phyloP scores from a whole-genome alignment of 495 filamentous ascomycete species.

The Friedmanniomyces simplex region DNA sequence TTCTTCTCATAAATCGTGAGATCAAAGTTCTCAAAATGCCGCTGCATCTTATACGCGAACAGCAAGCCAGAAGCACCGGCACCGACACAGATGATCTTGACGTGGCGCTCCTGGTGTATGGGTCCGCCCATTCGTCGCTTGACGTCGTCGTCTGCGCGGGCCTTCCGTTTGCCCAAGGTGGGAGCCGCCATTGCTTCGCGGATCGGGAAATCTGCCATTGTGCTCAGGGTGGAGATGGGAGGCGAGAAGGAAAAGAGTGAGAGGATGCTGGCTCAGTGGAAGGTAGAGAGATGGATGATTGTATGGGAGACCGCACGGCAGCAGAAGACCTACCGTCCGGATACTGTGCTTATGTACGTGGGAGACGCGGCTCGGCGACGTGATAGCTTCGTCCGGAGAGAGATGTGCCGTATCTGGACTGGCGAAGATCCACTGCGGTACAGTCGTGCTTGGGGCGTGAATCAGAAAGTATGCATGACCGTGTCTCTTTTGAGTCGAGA shows the following conservation, averaged over 20 bases:
- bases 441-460: neutral
- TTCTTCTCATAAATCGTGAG: slow-evolving; percentile 31
- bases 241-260: neutral
- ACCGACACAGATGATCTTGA: slow-evolving; percentile 20
- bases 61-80: slow-evolving; percentile 27
- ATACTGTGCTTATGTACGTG: neutral
- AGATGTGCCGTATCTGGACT: neutral
- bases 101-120: slow-evolving; percentile 12
- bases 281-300: neutral
- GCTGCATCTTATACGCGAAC: slow-evolving; percentile 30
- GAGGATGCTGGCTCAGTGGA: neutral
- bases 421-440: neutral
- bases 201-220: slow-evolving; percentile 11
- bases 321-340: neutral
- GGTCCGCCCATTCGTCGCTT: slow-evolving; percentile 8
- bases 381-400: neutral
- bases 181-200: slow-evolving; percentile 1
- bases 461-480: neutral
- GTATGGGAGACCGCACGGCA: neutral
- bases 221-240: neutral
- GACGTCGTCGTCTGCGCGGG: slow-evolving; percentile 11
- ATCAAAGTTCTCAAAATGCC: slow-evolving; percentile 21
- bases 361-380: neutral
- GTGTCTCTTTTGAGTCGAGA: neutral
- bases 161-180: slow-evolving; percentile 10